Percentiles rank a stretch among this genome's conserved stretches.
Conservation (phyloP, 148 eudicot genomes). For the Nepenthes mirabilis region DNA sequence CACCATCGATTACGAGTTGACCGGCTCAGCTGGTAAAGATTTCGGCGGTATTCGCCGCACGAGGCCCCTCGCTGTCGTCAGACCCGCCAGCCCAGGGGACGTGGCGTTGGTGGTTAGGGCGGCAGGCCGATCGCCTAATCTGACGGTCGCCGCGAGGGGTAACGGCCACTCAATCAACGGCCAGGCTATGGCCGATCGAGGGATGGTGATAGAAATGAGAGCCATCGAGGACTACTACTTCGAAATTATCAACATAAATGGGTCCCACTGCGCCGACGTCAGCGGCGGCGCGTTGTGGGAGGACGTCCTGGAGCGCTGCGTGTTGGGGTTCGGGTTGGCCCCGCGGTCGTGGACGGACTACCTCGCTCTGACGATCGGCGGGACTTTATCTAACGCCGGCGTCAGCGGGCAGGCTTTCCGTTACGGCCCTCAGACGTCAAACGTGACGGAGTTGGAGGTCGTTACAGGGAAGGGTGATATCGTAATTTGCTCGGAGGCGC, state of each 20-base stretch:
- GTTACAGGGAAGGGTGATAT: slow-evolving; percentile 80
- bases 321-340: slow-evolving; percentile 31
- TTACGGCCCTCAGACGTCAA: slow-evolving; percentile 65
- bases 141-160: slow-evolving; percentile 76
- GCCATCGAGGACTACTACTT: slow-evolving; percentile 13
- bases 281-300: slow-evolving; percentile 85
- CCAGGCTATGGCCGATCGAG: slow-evolving; percentile 61
- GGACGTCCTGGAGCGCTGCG: slow-evolving; percentile 56
- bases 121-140: slow-evolving; percentile 20
- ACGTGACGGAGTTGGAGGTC: slow-evolving; percentile 72
- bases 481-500: slow-evolving; percentile 28
- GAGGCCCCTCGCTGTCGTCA: slow-evolving; percentile 42
- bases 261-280: slow-evolving; percentile 37
- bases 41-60: slow-evolving; percentile 55
- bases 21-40: slow-evolving; percentile 35
- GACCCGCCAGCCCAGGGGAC: slow-evolving; percentile 35
- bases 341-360: slow-evolving; percentile 94
- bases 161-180: slow-evolving; percentile 93
- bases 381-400: slow-evolving; percentile 80
- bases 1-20: slow-evolving; percentile 19
- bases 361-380: slow-evolving; percentile 72
- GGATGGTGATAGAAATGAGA: slow-evolving; percentile 67
- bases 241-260: slow-evolving; percentile 12
- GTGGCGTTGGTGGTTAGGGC: slow-evolving; percentile 24
- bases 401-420: slow-evolving; percentile 79